These are phyloP conservation scores for Rutstroemia sp. DNA, from an alignment of 2,329 filamentous ascomycete species.

Conservation along the genomic window DNA sequence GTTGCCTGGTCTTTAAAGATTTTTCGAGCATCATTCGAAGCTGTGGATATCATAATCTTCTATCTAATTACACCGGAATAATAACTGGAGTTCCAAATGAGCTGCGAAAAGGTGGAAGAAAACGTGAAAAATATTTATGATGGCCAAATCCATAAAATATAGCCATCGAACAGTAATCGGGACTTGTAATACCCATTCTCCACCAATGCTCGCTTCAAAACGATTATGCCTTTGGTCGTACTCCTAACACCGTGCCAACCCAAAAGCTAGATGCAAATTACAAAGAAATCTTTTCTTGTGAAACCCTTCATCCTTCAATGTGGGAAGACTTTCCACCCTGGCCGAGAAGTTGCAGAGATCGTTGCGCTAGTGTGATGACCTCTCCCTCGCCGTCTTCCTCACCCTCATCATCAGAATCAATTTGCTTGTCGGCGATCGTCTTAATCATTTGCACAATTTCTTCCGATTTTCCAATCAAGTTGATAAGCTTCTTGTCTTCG, in stretches of 20 bases:
- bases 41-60: constrained; percentile 29
- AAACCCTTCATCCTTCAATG: constrained; percentile 60
- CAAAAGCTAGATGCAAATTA: constrained; percentile 28
- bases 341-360: constrained; percentile 80
- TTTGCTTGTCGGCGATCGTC: constrained; percentile 79
- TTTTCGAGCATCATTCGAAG: constrained; percentile 4
- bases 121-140: constrained; percentile 22
- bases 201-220: constrained; percentile 30
- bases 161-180: constrained; percentile 15
- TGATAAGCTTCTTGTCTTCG: constrained; percentile 82
- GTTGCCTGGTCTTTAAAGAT: neutral
- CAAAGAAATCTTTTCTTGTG: constrained; percentile 25
- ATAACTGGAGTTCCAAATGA: constrained; percentile 20
- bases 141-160: constrained; percentile 13
- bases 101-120: constrained; percentile 24
- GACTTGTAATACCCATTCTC: constrained; percentile 20
- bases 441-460: constrained; percentile 91
- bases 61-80: constrained; percentile 32
- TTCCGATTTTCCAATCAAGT: constrained; percentile 79
- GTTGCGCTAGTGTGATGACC: constrained; percentile 82
- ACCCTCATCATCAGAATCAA: constrained; percentile 80
- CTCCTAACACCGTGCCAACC: constrained; percentile 31
- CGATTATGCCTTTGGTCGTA: constrained; percentile 24
- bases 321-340: constrained; percentile 69
- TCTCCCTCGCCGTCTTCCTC: constrained; percentile 89